Percentiles rank a stretch among this genome's conserved stretches.
Evolutionary conservation across 441 rosid genomes (phyloP).

Genomic region (Pelargonium myrrhifolium): DNA sequence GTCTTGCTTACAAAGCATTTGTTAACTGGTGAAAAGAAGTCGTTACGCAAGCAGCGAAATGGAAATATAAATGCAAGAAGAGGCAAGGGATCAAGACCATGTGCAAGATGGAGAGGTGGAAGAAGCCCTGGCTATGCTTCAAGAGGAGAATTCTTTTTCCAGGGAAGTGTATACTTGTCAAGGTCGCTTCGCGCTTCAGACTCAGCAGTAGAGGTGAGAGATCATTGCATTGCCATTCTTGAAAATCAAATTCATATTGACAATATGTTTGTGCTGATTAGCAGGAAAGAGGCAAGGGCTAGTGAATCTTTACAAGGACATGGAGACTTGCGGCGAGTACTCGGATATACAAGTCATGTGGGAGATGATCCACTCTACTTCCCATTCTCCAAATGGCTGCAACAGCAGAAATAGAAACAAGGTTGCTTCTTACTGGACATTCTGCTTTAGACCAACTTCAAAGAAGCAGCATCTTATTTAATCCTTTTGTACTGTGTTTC

Average conservation of each 20-base stretch:
- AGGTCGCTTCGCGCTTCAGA: constrained; percentile 29
- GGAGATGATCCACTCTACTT: constrained; percentile 44
- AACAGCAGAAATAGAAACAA: constrained; percentile 18
- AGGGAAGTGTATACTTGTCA: constrained; percentile 30
- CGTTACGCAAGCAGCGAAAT: too few relatives aligned
- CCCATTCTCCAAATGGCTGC: constrained; percentile 11
- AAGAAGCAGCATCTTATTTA: not conserved
- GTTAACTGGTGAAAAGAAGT: constrained; percentile 22
- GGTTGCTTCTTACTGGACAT: constrained; percentile 21
- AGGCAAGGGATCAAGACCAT: constrained; percentile 5
- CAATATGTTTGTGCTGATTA: not conserved
- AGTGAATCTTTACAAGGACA: constrained; percentile 40
- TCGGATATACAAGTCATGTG: constrained; percentile 60
- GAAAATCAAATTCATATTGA: not conserved
- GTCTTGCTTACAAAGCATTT: constrained; percentile 19
- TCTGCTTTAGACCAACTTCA: constrained; percentile 35
- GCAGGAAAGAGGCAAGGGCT: constrained; percentile 38
- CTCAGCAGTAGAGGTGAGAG: constrained; percentile 33
- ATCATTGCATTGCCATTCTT: not conserved
- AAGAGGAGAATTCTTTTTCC: constrained; percentile 27
- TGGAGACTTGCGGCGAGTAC: constrained; percentile 51
- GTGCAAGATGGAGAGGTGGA: constrained; percentile 33
- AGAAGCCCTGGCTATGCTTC: constrained; percentile 32
- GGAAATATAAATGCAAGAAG: constrained; percentile 20
- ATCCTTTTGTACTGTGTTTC: not conserved